Evolutionary conservation across 257 asterid genomes (phyloP), one percentile per base, ranked within the genome.

Genomic region (Petunia axillaris): DNA sequence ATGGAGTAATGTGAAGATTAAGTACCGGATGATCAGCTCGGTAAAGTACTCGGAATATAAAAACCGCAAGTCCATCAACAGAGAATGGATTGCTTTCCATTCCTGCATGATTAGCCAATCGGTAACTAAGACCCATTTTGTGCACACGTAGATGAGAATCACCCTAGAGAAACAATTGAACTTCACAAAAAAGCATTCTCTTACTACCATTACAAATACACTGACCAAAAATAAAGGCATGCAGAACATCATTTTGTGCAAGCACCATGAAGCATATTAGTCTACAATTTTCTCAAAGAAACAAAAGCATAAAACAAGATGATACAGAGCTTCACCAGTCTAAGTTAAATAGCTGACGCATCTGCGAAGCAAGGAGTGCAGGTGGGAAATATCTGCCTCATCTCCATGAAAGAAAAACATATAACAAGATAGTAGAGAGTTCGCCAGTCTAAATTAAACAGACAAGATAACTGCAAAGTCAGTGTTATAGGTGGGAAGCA

Each of bases 11-110:
- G 6, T 76, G 64, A 65, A 80, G 76, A 59, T 85, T 77, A 57
- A 78, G 82, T 92, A 95, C 99, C 86, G 99, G 99, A 87, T 95
- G 99, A 84, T 95, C 91, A 84, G 79, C 89, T 55, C 99, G 97
- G 6, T 87, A 89, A 83, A 95, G 92, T 78, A 95, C 99, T 82
- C 99, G 87, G 84, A 82, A 87, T 67, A 90, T 87, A 87, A 95
- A 95, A 82, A 95, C 97, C 82, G 97, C 96, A 76, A 95, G 93
- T 67, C 97, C 97, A 64, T 93, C 97, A 70, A 95, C 91, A 41
- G 97, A 90, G 85, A 91, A 93, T 43, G 99, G 97, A 87, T 95
- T 93, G 81, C 89, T 86, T 78, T 90, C 97, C 15, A 96, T 93
- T 82, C 99, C 99, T 95, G 90, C 83, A 84, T 16, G 81, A 84